A percentile compares a stretch with the other conserved stretches of the same genome.
Evolutionary conservation across 208 protist species (phyloP).

Genomic region (Porcisia deanei): DNA sequence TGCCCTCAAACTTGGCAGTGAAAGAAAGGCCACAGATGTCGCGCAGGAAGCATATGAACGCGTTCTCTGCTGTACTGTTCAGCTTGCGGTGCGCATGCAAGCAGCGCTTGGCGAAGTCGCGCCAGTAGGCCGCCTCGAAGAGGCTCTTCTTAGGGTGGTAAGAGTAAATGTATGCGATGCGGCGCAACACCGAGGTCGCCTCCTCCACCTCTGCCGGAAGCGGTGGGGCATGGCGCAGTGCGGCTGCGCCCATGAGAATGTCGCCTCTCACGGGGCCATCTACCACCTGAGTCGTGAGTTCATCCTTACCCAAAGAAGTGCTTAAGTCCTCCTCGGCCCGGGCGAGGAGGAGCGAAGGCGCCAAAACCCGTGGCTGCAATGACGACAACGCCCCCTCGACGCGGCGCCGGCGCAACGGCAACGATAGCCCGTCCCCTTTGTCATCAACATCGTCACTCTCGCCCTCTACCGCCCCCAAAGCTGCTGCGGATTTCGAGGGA

Average conservation of each 20-base stretch:
- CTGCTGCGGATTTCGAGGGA: background rate
- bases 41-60: constrained; percentile 93
- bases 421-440: constrained; percentile 8
- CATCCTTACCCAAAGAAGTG: background rate
- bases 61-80: constrained; percentile 85
- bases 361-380: background rate
- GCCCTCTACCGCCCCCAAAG: background rate
- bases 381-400: constrained; percentile 2
- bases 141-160: constrained; percentile 93
- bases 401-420: constrained; percentile 16
- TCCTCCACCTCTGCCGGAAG: constrained; percentile 23
- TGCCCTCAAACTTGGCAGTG: constrained; percentile 96
- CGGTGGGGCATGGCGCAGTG: constrained; percentile 22
- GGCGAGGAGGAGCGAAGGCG: background rate
- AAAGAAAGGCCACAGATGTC: constrained; percentile 93
- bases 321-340: constrained; percentile 4
- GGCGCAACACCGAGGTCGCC: constrained; percentile 34
- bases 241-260: constrained; percentile 5
- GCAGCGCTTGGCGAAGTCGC: constrained; percentile 93
- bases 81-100: constrained; percentile 78
- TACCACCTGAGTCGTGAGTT: background rate
- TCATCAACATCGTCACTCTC: background rate
- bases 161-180: constrained; percentile 83
- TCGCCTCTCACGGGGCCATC: background rate
- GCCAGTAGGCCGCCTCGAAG: constrained; percentile 97